These are phyloP conservation scores for Tardiomyces blankii DNA, from an alignment of 1,139 yeast species.

Conservation along the genomic window DNA sequence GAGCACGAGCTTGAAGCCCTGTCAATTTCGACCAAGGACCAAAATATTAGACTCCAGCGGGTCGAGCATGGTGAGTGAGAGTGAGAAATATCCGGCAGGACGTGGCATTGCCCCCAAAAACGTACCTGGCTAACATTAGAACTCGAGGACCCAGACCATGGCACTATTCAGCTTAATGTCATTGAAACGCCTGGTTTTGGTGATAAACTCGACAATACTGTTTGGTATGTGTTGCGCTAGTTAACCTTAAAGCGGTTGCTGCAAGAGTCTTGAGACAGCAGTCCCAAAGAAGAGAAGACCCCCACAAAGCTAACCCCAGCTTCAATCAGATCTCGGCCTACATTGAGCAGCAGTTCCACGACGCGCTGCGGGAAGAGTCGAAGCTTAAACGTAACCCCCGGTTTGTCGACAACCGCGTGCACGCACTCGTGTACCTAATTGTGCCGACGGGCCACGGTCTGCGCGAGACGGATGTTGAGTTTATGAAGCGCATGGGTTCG, in stretches of 20 bases:
- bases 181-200: conserved; percentile 81
- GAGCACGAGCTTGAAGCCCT: neutral
- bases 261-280: no score
- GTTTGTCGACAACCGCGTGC: conserved; percentile 64
- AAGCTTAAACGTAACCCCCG: conserved; percentile 78
- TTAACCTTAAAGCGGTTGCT: no score
- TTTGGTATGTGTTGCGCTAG: conserved; percentile 22
- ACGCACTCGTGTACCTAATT: conserved; percentile 58
- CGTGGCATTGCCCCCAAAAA: no score
- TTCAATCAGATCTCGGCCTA: conserved; percentile 63
- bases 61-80: no score
- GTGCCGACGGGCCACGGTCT: conserved; percentile 69
- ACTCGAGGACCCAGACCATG: conserved; percentile 43
- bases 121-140: conserved; percentile 5
- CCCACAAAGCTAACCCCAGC: conserved; percentile 23
- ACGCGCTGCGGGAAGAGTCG: conserved; percentile 83
- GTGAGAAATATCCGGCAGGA: no score
- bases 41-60: neutral
- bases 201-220: conserved; percentile 53
- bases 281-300: no score
- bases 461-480: conserved; percentile 61
- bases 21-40: neutral
- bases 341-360: conserved; percentile 84
- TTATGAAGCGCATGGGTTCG: conserved; percentile 66
- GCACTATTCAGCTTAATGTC: conserved; percentile 43